A percentile compares a stretch with the other conserved stretches of the same genome.
phyloP scores from a whole-genome alignment of 306 rosid genomes.

The Cucurbita maxima region DNA sequence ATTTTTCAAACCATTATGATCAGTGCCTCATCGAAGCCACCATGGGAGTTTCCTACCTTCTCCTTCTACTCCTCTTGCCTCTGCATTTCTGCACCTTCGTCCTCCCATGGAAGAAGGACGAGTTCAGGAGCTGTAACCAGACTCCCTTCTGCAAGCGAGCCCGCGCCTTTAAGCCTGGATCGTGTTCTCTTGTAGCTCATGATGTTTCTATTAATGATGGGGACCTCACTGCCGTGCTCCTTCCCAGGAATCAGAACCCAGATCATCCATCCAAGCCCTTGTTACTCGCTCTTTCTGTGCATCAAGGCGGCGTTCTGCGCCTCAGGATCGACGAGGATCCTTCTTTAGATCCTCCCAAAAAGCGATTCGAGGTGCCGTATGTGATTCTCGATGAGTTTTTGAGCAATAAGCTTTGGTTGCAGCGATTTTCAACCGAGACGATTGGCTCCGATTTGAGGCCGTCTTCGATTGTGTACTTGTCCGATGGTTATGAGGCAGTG shows the following conservation, averaged over 20 bases:
- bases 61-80: constrained; percentile 28
- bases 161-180: constrained; percentile 48
- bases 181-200: constrained; percentile 40
- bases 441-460: constrained; percentile 18
- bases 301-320: constrained; percentile 53
- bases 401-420: constrained; percentile 51
- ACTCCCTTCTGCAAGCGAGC: constrained; percentile 94
- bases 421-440: constrained; percentile 30
- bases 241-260: constrained; percentile 16
- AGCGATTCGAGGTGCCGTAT: constrained; percentile 68
- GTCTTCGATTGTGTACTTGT: constrained; percentile 45
- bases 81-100: constrained; percentile 25
- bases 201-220: constrained; percentile 46
- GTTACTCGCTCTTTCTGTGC: constrained; percentile 53
- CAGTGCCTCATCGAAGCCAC: constrained; percentile 8
- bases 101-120: constrained; percentile 75
- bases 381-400: constrained; percentile 50
- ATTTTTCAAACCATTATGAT: background rate
- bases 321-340: constrained; percentile 79
- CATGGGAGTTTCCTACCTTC: constrained; percentile 23
- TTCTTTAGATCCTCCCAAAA: constrained; percentile 34
- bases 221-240: constrained; percentile 58
- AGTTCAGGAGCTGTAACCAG: constrained; percentile 76
- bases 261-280: constrained; percentile 33
- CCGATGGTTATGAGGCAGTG: constrained; percentile 61